Evolutionary conservation across 495 filamentous ascomycete species (phyloP).

Genomic region (Penicillium cataractarum): DNA sequence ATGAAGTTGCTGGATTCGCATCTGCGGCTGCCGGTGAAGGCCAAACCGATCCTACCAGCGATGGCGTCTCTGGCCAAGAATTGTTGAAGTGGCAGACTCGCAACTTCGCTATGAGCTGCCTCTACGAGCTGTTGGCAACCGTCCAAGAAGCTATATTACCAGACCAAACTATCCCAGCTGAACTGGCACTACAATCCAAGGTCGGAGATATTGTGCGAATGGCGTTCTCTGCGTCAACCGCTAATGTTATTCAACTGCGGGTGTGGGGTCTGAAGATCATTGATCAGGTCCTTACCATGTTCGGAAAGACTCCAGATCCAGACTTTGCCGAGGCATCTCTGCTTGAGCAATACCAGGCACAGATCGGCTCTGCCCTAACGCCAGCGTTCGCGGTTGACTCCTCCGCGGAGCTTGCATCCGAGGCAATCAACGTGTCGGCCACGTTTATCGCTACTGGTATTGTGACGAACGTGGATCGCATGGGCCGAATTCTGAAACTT

Average conservation of each 20-base stretch:
- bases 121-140: constrained; percentile 79
- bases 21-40: constrained; percentile 65
- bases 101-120: constrained; percentile 88
- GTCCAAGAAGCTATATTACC: constrained; percentile 72
- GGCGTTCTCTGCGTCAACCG: constrained; percentile 96
- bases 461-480: constrained; percentile 94
- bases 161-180: constrained; percentile 70
- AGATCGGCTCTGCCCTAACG: constrained; percentile 94
- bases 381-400: constrained; percentile 96
- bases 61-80: constrained; percentile 75
- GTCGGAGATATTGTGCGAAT: constrained; percentile 95
- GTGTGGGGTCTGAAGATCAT: constrained; percentile 91
- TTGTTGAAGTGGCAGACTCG: constrained; percentile 94
- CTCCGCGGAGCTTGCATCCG: constrained; percentile 90
- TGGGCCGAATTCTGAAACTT: constrained; percentile 95
- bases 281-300: constrained; percentile 91
- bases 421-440: constrained; percentile 96
- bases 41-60: constrained; percentile 61
- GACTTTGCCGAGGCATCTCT: constrained; percentile 95
- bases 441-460: constrained; percentile 96
- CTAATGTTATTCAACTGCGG: constrained; percentile 84
- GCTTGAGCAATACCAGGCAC: constrained; percentile 96
- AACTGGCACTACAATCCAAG: constrained; percentile 75
- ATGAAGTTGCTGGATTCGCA: constrained; percentile 95
- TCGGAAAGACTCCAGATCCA: constrained; percentile 92